Percentiles rank a stretch among this genome's conserved stretches.
Conservation (phyloP, 306 rosid species). For the Sicyos baderoa region DNA sequence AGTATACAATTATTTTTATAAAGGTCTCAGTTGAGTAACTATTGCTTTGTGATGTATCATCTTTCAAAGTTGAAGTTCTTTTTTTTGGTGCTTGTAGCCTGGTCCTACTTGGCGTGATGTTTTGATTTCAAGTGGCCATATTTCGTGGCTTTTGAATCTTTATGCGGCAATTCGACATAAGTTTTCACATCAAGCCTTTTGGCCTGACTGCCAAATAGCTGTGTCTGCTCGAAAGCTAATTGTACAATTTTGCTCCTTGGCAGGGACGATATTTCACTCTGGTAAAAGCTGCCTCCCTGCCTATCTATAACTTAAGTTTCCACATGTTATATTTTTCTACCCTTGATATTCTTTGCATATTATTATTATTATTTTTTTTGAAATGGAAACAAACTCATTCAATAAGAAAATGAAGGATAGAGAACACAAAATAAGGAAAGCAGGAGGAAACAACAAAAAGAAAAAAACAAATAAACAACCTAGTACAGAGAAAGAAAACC, state of each 20-base stretch:
- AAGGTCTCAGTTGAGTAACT: not conserved
- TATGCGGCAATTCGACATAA: slow-evolving; percentile 72
- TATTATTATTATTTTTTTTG: too few species aligned
- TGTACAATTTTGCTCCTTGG: slow-evolving; percentile 76
- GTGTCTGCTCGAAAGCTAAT: slow-evolving; percentile 80
- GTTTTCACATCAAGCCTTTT: slow-evolving; percentile 68
- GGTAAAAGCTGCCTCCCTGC: slow-evolving; percentile 43
- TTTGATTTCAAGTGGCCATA: slow-evolving; percentile 62
- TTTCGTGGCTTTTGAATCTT: slow-evolving; percentile 80
- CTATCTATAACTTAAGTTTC: slow-evolving; percentile 10
- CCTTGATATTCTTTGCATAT: not conserved
- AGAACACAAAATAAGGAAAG: too few species aligned
- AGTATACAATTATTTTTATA: not conserved
- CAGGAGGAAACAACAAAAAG: too few species aligned
- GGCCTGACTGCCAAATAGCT: slow-evolving; percentile 91
- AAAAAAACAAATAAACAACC: too few species aligned
- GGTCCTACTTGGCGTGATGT: slow-evolving; percentile 84
- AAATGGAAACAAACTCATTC: too few species aligned
- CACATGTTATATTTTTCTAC: slow-evolving; percentile 17
- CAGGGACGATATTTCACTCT: slow-evolving; percentile 69
- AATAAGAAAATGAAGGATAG: too few species aligned
- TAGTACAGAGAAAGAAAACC: too few species aligned
- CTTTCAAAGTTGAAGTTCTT: not conserved
- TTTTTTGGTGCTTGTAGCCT: slow-evolving; percentile 57
- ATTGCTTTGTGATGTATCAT: slow-evolving; percentile 1